Conservation (phyloP, 495 filamentous ascomycete species). For the Pyronema domesticum region DNA sequence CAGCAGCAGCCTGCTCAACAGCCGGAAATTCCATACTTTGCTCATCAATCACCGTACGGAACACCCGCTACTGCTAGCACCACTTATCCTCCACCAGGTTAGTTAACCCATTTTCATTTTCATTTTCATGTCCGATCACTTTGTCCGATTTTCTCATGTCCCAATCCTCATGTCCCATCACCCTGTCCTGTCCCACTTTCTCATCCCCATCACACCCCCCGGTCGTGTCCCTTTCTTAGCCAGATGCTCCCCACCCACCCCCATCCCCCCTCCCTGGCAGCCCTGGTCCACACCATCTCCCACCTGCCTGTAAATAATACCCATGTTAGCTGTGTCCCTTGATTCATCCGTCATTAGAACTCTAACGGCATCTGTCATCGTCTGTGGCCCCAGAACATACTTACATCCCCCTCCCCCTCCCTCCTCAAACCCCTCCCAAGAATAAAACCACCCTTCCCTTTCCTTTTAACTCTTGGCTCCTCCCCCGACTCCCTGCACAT, state of each 20-base stretch:
- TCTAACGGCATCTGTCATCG: too few species aligned
- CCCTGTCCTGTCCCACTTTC: neutral
- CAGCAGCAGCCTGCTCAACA: constrained; percentile 35
- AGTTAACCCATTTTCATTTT: constrained; percentile 25
- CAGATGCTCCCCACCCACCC: neutral
- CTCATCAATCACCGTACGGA: constrained; percentile 56
- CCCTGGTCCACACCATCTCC: neutral
- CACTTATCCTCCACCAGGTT: constrained; percentile 63
- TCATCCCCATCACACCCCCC: too few species aligned
- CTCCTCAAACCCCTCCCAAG: neutral
- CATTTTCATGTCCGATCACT: constrained; percentile 2
- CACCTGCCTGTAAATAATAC: too few species aligned
- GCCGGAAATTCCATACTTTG: constrained; percentile 53
- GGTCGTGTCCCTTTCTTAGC: neutral
- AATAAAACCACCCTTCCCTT: neutral
- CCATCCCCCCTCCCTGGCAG: neutral
- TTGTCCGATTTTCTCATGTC: constrained; percentile 6
- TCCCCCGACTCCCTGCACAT: constrained; percentile 8
- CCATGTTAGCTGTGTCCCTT: too few species aligned
- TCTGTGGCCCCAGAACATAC: too few species aligned
- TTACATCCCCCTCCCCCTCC: neutral
- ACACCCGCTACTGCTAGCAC: constrained; percentile 46
- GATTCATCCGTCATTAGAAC: too few species aligned
- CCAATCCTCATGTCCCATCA: neutral
- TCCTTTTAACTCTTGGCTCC: constrained; percentile 17